Conservation (phyloP, 257 asterid species). For the Plantago major region DNA sequence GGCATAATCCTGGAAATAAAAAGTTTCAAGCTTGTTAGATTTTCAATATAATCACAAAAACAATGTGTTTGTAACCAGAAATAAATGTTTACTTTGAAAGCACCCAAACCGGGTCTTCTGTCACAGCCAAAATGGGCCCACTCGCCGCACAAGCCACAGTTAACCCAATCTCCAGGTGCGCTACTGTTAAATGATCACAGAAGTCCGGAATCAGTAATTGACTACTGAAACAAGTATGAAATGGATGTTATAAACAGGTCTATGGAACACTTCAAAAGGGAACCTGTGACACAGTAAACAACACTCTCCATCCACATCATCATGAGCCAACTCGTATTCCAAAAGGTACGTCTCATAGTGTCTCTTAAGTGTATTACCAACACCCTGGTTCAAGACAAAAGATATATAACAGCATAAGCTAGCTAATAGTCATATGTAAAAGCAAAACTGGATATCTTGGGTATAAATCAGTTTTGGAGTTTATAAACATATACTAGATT, state of each 20-base stretch:
- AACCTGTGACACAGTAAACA: slow-evolving; percentile 97
- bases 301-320: slow-evolving; percentile 98
- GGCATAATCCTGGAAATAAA: slow-evolving; percentile 77
- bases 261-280: not conserved
- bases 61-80: slow-evolving; percentile 5
- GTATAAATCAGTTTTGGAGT: no score
- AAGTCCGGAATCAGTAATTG: slow-evolving; percentile 29
- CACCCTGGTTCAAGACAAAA: slow-evolving; percentile 60
- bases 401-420: not conserved
- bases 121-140: slow-evolving; percentile 99
- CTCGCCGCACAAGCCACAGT: slow-evolving; percentile 96
- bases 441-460: no score
- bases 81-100: slow-evolving; percentile 62
- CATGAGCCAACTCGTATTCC: slow-evolving; percentile 98
- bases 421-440: not conserved
- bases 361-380: slow-evolving; percentile 93
- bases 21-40: not conserved
- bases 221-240: not conserved
- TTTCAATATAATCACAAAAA: not conserved
- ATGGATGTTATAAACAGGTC: not conserved
- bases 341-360: slow-evolving; percentile 95
- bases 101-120: slow-evolving; percentile 92
- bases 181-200: slow-evolving; percentile 55
- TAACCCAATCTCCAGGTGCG: slow-evolving; percentile 99
- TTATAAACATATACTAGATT: no score